phyloP scores from a whole-genome alignment of 352 stramenopile genomes.

The Saprolegnia diclina region DNA sequence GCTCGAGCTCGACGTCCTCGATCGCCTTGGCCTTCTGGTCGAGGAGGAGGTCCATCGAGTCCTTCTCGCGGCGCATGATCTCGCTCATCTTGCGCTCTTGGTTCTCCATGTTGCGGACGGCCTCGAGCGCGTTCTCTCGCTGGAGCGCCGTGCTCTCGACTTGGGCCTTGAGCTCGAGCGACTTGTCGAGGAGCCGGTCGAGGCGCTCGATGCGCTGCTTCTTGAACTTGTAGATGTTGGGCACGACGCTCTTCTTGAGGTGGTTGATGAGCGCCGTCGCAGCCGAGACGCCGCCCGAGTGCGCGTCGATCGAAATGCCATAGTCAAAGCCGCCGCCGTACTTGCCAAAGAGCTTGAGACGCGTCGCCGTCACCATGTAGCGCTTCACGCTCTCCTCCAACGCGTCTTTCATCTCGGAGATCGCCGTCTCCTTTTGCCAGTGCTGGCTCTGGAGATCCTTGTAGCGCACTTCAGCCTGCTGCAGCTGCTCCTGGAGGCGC shows the following conservation, averaged over 20 bases:
- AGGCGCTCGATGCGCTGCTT: conserved; percentile 53
- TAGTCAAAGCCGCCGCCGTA: conserved; percentile 76
- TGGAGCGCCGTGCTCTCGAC: background rate
- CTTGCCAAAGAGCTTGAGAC: conserved; percentile 85
- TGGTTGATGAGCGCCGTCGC: conserved; percentile 52
- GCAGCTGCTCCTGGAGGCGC: conserved; percentile 65
- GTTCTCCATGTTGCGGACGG: conserved; percentile 30
- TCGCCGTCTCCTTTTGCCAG: conserved; percentile 61
- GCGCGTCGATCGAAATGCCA: conserved; percentile 56
- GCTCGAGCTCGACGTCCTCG: conserved; percentile 15
- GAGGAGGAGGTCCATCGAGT: conserved; percentile 1
- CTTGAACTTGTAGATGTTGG: conserved; percentile 49
- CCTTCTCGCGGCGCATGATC: conserved; percentile 20
- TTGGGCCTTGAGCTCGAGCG: conserved; percentile 2
- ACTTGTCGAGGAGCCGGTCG: conserved; percentile 13
- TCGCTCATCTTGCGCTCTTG: conserved; percentile 50
- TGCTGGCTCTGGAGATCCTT: conserved; percentile 49
- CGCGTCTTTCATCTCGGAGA: conserved; percentile 43
- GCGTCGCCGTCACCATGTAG: conserved; percentile 73
- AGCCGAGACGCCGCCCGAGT: conserved; percentile 51
- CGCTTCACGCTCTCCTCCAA: conserved; percentile 53
- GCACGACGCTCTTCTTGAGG: conserved; percentile 55
- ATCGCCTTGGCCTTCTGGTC: conserved; percentile 12
- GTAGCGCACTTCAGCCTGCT: conserved; percentile 61
- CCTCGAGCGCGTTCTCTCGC: conserved; percentile 7